These are phyloP conservation scores for Mucor indicus DNA, from an alignment of 371 early-diverging fungal genomes.

Conservation along the genomic window DNA sequence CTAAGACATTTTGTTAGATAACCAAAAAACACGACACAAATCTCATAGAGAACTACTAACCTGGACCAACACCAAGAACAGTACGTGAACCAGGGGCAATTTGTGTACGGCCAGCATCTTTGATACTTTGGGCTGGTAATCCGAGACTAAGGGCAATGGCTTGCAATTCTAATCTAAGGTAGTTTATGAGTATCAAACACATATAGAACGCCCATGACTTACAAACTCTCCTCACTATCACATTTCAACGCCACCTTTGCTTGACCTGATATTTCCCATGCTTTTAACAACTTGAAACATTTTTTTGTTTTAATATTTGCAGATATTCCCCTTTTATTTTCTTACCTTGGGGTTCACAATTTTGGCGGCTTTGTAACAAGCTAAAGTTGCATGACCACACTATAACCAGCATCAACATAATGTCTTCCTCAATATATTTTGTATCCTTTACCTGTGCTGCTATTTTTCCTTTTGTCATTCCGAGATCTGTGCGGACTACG, in stretches of 20 bases:
- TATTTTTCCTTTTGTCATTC: slow-evolving; percentile 94
- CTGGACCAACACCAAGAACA: slow-evolving; percentile 96
- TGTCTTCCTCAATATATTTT: too few relatives aligned
- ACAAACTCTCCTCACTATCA: slow-evolving; percentile 79
- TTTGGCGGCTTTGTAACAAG: slow-evolving; percentile 71
- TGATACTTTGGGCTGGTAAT: slow-evolving; percentile 78
- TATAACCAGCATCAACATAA: slow-evolving; percentile 9
- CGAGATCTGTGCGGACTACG: slow-evolving; percentile 85
- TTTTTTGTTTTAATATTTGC: background rate
- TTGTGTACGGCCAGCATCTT: slow-evolving; percentile 98
- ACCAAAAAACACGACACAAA: too few relatives aligned
- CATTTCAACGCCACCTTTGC: slow-evolving; percentile 87
- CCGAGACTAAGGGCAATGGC: slow-evolving; percentile 66
- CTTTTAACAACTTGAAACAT: slow-evolving; percentile 43
- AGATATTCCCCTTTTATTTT: background rate
- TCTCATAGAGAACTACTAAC: slow-evolving; percentile 24
- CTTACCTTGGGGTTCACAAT: slow-evolving; percentile 55
- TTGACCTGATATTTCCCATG: slow-evolving; percentile 82
- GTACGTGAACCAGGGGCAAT: slow-evolving; percentile 95
- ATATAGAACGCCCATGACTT: slow-evolving; percentile 11
- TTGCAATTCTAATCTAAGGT: slow-evolving; percentile 75
- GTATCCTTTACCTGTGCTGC: slow-evolving; percentile 75
- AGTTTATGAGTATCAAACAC: too few relatives aligned
- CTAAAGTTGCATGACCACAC: slow-evolving; percentile 94
- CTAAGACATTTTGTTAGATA: slow-evolving; percentile 22